phyloP scores from a whole-genome alignment of 2,329 filamentous ascomycete species.

The Ophiostoma sp. region DNA sequence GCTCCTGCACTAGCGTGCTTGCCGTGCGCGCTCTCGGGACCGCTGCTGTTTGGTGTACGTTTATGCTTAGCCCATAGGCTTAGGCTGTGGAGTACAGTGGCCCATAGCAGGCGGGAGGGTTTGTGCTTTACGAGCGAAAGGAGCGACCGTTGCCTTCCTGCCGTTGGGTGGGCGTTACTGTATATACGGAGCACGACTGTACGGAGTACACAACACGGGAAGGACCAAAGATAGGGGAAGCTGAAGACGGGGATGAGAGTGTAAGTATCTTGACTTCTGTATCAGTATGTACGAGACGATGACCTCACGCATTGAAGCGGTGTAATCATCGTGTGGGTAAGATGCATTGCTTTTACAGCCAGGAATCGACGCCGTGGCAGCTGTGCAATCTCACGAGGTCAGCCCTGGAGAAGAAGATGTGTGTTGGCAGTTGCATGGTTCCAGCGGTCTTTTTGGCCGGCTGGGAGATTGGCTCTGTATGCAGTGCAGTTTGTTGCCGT shows the following conservation, averaged over 20 bases:
- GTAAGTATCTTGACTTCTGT: no score
- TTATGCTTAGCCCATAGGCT: background rate
- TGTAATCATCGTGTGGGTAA: no score
- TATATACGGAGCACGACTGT: background rate
- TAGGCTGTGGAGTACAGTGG: no score
- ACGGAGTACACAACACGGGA: constrained; percentile 3
- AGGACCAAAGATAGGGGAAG: background rate
- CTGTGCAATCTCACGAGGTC: constrained; percentile 1
- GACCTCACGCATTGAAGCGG: no score
- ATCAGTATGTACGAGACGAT: no score
- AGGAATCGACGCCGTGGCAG: background rate
- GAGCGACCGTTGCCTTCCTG: background rate
- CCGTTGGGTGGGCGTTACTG: background rate
- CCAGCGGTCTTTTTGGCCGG: background rate
- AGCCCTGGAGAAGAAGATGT: background rate
- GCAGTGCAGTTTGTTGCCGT: background rate
- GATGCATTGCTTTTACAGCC: background rate
- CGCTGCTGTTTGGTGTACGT: background rate
- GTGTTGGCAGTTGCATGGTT: background rate
- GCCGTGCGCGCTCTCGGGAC: constrained; percentile 19
- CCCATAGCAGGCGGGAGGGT: background rate
- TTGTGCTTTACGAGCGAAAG: background rate
- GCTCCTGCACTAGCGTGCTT: constrained; percentile 21
- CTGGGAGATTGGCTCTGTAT: constrained; percentile 4
- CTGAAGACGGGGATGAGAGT: background rate